Conservation (phyloP, 106 monocot species). For the Phalaenopsis aphrodite region DNA sequence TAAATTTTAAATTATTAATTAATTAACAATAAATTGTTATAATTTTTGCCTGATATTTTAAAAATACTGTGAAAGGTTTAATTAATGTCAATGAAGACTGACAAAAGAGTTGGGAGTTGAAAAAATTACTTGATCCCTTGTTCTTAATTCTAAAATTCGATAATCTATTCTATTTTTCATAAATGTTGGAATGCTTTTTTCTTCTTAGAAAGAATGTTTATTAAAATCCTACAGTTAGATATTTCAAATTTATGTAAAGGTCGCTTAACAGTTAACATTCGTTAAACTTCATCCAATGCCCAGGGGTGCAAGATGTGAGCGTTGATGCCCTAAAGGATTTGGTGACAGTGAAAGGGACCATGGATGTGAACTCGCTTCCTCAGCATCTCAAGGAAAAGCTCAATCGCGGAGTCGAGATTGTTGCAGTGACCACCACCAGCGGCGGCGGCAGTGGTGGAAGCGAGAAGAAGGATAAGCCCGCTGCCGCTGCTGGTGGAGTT, state of each 20-base stretch:
- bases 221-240: no score
- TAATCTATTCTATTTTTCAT: no score
- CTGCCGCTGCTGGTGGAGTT: not conserved
- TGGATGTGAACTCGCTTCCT: conserved; percentile 4
- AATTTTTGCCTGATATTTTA: not conserved
- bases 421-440: not conserved
- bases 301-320: conserved; percentile 12
- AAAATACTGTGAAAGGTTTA: not conserved
- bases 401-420: conserved; percentile 7
- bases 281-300: not conserved
- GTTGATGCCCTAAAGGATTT: conserved; percentile 12
- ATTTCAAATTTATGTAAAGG: not conserved
- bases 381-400: conserved; percentile 8
- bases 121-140: no score
- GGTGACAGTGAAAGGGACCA: conserved; percentile 11
- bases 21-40: no score
- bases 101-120: no score
- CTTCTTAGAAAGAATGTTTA: no score
- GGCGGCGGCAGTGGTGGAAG: not conserved
- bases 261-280: not conserved
- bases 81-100: not conserved
- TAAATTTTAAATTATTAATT: no score
- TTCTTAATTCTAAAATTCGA: no score
- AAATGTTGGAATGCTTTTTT: no score
- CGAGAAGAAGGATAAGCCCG: not conserved